Evolutionary conservation across 441 rosid genomes (phyloP).

Genomic region (Mallotus japonicus): DNA sequence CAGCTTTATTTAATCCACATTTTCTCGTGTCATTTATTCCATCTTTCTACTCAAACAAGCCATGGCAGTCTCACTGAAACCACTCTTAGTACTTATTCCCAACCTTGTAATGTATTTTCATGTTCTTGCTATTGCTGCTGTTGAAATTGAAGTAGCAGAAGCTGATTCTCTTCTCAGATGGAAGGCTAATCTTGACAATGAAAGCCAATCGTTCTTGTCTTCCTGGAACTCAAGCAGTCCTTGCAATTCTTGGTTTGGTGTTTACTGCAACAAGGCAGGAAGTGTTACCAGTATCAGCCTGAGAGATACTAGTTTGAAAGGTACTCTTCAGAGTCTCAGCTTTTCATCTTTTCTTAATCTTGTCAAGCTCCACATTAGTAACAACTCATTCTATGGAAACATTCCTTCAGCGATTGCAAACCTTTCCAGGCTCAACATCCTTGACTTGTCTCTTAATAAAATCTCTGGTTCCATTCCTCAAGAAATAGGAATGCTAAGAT

Average conservation of each 20-base stretch:
- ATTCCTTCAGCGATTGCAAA: conserved; percentile 12
- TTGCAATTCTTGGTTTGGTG: conserved; percentile 16
- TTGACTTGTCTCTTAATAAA: background rate
- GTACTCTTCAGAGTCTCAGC: conserved; percentile 13
- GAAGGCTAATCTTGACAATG: conserved; percentile 13
- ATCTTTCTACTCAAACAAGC: too few species aligned
- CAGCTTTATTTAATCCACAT: too few species aligned
- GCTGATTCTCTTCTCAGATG: conserved; percentile 15
- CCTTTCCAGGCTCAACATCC: background rate
- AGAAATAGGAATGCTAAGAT: background rate
- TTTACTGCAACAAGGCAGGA: background rate
- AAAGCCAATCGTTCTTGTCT: conserved; percentile 4
- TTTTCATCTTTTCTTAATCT: conserved; percentile 20
- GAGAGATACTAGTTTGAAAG: conserved; percentile 1
- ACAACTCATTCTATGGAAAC: background rate
- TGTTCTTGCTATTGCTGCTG: background rate
- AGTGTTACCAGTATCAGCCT: conserved; percentile 17
- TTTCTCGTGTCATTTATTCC: too few species aligned
- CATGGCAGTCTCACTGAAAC: too few species aligned
- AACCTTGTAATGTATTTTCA: background rate
- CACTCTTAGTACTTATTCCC: too few species aligned
- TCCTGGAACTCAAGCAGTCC: conserved; percentile 9
- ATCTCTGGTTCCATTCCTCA: conserved; percentile 8
- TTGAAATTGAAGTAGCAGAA: background rate
- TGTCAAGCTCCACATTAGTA: background rate